Evolutionary conservation across 2,329 filamentous ascomycete genomes (phyloP).

Genomic region (Diaporthe longicolla): DNA sequence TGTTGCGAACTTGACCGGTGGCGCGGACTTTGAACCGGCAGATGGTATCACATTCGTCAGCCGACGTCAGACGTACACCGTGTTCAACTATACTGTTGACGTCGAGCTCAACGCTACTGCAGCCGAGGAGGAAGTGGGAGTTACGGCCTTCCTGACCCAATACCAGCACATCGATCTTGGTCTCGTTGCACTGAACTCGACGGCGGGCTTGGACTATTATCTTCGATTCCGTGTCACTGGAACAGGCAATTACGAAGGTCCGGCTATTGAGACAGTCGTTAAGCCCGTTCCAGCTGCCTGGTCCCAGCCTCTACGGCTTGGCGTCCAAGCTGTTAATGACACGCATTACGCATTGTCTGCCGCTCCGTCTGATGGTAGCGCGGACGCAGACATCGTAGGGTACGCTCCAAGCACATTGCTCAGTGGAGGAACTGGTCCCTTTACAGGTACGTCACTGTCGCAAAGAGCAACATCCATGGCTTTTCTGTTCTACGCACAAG

Average conservation of each 20-base stretch:
- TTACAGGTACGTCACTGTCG: not conserved
- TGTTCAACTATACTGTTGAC: slow-evolving; percentile 52
- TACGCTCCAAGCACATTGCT: slow-evolving; percentile 50
- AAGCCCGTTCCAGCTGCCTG: slow-evolving; percentile 48
- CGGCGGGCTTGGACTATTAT: slow-evolving; percentile 41
- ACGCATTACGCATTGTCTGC: slow-evolving; percentile 52
- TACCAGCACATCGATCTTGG: slow-evolving; percentile 52
- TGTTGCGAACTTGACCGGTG: slow-evolving; percentile 49
- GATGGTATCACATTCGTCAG: slow-evolving; percentile 37
- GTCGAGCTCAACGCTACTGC: slow-evolving; percentile 45
- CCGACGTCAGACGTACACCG: slow-evolving; percentile 49
- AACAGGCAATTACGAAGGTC: slow-evolving; percentile 15
- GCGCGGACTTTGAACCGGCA: slow-evolving; percentile 44
- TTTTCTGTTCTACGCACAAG: no score
- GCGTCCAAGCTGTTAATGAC: slow-evolving; percentile 48
- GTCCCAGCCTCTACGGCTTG: slow-evolving; percentile 48
- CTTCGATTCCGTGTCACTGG: slow-evolving; percentile 45
- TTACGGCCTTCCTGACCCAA: slow-evolving; percentile 53
- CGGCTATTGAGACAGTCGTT: slow-evolving; percentile 25
- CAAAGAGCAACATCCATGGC: not conserved
- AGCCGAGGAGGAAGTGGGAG: slow-evolving; percentile 51
- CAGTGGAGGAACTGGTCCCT: slow-evolving; percentile 51
- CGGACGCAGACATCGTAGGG: slow-evolving; percentile 45
- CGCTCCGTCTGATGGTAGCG: slow-evolving; percentile 42
- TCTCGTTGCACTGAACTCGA: slow-evolving; percentile 44